Evolutionary conservation across 139 green algal genomes (phyloP).

Genomic region (Chlorella vulgaris): DNA sequence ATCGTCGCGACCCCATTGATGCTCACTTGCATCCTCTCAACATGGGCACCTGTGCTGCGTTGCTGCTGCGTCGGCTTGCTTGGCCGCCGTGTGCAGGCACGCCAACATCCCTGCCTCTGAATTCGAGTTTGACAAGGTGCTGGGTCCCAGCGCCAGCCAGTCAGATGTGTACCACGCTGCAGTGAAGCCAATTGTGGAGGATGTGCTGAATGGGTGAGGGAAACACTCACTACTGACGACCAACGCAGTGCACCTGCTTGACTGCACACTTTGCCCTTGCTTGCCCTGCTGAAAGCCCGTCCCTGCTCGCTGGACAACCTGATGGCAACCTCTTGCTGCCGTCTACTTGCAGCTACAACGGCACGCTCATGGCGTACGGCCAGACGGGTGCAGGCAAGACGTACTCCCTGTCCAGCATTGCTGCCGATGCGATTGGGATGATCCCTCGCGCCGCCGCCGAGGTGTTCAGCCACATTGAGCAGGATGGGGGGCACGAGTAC

Average conservation of each 20-base stretch:
- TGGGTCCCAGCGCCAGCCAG: conserved; percentile 61
- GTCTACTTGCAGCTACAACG: conserved; percentile 70
- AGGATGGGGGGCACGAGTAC: conserved; percentile 66
- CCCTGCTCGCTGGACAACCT: no score
- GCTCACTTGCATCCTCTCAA: no score
- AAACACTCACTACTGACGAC: not conserved
- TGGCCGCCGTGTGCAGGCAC: conserved; percentile 25
- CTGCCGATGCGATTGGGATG: conserved; percentile 76
- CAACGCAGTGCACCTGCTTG: not conserved
- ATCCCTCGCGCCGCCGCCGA: conserved; percentile 76
- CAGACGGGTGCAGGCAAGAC: conserved; percentile 85
- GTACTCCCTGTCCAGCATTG: conserved; percentile 74
- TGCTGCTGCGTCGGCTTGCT: no score
- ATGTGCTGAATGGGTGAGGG: conserved; percentile 69
- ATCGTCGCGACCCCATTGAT: no score
- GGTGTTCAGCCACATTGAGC: conserved; percentile 67
- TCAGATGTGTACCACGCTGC: conserved; percentile 74
- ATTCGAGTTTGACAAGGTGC: conserved; percentile 65
- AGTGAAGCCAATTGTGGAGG: conserved; percentile 67
- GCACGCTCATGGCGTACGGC: conserved; percentile 85
- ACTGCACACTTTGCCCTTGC: no score
- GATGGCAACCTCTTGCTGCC: no score
- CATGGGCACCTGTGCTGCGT: no score
- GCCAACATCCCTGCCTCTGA: conserved; percentile 10
- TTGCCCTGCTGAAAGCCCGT: no score